A percentile compares a stretch with the other conserved stretches of the same genome.
phyloP scores from a whole-genome alignment of 768 basidiomycete genomes.

The Trametes villosa region DNA sequence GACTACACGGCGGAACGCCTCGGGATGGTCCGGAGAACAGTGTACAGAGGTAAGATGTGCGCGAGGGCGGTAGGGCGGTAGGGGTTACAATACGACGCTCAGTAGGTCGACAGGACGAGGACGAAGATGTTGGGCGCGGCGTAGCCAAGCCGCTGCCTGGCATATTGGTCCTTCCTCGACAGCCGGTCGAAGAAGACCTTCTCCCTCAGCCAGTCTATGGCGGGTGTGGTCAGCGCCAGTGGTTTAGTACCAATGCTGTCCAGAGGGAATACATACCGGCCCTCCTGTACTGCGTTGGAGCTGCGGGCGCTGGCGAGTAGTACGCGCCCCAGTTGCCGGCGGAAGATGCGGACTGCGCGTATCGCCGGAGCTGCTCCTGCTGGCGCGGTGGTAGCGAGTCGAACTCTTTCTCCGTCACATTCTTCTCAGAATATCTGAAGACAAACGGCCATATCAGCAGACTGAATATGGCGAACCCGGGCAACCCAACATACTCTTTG shows the following conservation, averaged over 20 bases:
- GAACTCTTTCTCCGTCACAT: constrained; percentile 70
- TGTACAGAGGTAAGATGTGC: background rate
- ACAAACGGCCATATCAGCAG: background rate
- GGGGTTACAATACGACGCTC: no score
- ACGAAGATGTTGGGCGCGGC: constrained; percentile 80
- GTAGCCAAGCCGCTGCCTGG: constrained; percentile 66
- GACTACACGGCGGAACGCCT: background rate
- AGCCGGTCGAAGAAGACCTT: constrained; percentile 71
- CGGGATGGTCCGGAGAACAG: background rate
- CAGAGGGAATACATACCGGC: constrained; percentile 53
- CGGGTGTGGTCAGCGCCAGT: no score
- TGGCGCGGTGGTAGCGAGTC: constrained; percentile 58
- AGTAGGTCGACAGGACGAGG: constrained; percentile 40
- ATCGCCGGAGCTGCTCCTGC: constrained; percentile 75
- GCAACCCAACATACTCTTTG: constrained; percentile 63
- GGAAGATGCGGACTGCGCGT: constrained; percentile 42
- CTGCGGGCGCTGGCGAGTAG: constrained; percentile 46
- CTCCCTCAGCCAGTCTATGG: constrained; percentile 87
- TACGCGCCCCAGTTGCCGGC: constrained; percentile 46
- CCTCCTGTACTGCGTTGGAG: constrained; percentile 58
- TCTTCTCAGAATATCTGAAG: constrained; percentile 68
- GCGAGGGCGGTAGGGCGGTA: background rate
- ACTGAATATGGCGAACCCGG: background rate
- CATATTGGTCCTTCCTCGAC: constrained; percentile 62
- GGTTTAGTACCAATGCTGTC: no score